phyloP scores from a whole-genome alignment of 2,329 filamentous ascomycete genomes.

The Lasiodiplodia theobromae region DNA sequence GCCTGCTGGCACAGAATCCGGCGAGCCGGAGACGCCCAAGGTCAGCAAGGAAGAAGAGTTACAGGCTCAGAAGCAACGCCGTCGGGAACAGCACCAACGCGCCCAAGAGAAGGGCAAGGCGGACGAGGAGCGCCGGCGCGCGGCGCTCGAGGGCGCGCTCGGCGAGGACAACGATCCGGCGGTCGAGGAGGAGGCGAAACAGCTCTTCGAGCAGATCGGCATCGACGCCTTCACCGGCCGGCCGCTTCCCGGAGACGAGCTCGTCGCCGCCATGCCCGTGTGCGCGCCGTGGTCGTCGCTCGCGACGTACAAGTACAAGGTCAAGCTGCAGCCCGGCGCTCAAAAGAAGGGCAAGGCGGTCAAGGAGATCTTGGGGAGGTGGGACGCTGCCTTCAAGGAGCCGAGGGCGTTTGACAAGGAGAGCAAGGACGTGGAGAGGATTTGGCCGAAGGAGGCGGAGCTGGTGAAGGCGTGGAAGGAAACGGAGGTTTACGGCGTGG shows the following conservation, averaged over 20 bases:
- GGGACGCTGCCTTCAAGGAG: conserved; percentile 71
- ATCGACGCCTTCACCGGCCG: conserved; percentile 79
- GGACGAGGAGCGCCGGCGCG: conserved; percentile 72
- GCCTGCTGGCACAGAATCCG: conserved; percentile 70
- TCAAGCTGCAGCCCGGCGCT: conserved; percentile 88
- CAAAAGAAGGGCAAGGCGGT: conserved; percentile 95
- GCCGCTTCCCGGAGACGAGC: conserved; percentile 82
- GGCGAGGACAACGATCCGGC: conserved; percentile 49
- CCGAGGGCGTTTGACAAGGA: conserved; percentile 52
- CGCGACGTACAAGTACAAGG: conserved; percentile 85
- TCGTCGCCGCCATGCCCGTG: conserved; percentile 69
- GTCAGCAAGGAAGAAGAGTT: conserved; percentile 74
- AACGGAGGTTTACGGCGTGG: conserved; percentile 79
- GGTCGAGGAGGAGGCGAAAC: conserved; percentile 65
- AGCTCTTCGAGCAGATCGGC: conserved; percentile 57
- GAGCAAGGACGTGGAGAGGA: conserved; percentile 68
- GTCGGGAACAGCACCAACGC: conserved; percentile 79
- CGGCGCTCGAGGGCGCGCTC: conserved; percentile 39
- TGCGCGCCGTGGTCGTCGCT: conserved; percentile 70
- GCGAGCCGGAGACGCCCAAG: conserved; percentile 68
- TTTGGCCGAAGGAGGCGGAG: conserved; percentile 88
- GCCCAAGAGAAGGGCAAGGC: conserved; percentile 78
- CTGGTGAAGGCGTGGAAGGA: conserved; percentile 81
- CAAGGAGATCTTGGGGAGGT: conserved; percentile 84
- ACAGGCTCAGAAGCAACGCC: conserved; percentile 74